Evolutionary conservation across 164 flowering plant species (phyloP), one percentile per base, ranked within the genome.

Genomic region (Hamamelis virginiana): DNA sequence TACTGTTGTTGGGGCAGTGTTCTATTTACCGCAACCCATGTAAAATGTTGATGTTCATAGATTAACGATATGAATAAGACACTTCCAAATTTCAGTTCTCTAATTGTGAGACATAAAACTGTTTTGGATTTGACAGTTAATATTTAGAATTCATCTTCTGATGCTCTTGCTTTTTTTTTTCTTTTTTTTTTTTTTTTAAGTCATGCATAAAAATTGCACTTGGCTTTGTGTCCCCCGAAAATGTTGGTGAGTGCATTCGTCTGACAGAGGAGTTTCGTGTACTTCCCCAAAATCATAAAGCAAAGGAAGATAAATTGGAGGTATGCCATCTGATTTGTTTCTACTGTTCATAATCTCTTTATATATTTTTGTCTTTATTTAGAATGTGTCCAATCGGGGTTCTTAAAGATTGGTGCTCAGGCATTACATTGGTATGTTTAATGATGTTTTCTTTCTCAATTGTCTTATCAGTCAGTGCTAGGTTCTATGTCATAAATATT

Each of bases 201-300:
- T 14, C 55, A 5, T 51, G 55, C 55, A 51, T 51, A 5, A 51
- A 51, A 19, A 18, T 51, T 51, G 55, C 55, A 5, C 55, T 51
- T 51, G 55, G 15, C 19, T 51, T 51, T 3, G 55, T 51, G 1
- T 51, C 55, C 8, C 55, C 55, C 15, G 55, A 51, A 51, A 51
- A 51, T 51, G 55, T 51, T 51, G 55, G 55, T 14, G 55, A 51
- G 18, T 51, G 55, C 55, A 51, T 51, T 51, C 55, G 18, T 19
- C 15, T 51, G 55, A 10, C 19, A 5, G 55, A 51, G 6, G 55
- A 51, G 18, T 51, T 51, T 18, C 55, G 55, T 14, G 18, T 51
- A 15, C 55, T 51, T 10, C 55, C 55, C 55, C 14, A 14, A 51
- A 51, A 51, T 15, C 55, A 51, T 51, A 51, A 18, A 51, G 55